Conservation (phyloP, 2,329 filamentous ascomycete species). For the Diaporthe caulivora region DNA sequence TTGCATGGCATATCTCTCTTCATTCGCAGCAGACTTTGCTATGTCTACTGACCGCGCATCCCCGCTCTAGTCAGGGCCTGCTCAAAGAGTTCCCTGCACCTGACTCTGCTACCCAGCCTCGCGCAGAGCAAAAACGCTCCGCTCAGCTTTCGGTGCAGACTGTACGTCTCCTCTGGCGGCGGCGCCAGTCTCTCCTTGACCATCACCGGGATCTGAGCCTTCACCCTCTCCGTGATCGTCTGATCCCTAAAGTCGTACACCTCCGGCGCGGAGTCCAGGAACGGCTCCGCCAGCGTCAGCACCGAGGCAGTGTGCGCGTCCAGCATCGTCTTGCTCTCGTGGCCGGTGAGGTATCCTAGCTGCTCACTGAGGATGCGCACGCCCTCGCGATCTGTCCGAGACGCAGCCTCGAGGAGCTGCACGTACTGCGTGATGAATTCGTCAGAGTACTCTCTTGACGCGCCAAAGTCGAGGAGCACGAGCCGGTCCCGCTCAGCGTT, state of each 20-base stretch:
- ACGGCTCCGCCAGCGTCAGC: constrained; percentile 92
- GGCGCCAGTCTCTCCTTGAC: constrained; percentile 87
- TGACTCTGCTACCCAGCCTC: constrained; percentile 83
- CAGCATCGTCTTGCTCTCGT: constrained; percentile 87
- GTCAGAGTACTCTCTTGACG: constrained; percentile 85
- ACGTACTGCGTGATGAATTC: constrained; percentile 86
- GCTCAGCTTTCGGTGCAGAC: constrained; percentile 92
- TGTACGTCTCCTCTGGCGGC: constrained; percentile 97
- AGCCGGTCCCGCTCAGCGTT: constrained; percentile 79
- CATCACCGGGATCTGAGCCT: constrained; percentile 92
- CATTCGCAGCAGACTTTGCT: neutral
- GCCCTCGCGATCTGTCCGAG: constrained; percentile 72
- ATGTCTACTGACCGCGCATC: constrained; percentile 30
- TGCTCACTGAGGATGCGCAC: constrained; percentile 78
- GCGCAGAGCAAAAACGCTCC: constrained; percentile 96
- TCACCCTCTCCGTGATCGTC: constrained; percentile 95
- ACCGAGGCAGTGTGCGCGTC: constrained; percentile 92
- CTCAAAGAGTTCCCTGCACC: constrained; percentile 84
- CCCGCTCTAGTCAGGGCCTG: constrained; percentile 60
- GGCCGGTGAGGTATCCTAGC: constrained; percentile 92
- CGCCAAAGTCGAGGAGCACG: constrained; percentile 95
- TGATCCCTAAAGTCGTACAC: constrained; percentile 94
- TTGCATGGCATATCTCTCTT: too few species aligned
- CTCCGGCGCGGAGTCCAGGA: constrained; percentile 79
- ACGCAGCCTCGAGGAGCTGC: constrained; percentile 82